Base-by-base conservation (phyloP, 805 yeast species). In the Candida sakaeoensis region DNA sequence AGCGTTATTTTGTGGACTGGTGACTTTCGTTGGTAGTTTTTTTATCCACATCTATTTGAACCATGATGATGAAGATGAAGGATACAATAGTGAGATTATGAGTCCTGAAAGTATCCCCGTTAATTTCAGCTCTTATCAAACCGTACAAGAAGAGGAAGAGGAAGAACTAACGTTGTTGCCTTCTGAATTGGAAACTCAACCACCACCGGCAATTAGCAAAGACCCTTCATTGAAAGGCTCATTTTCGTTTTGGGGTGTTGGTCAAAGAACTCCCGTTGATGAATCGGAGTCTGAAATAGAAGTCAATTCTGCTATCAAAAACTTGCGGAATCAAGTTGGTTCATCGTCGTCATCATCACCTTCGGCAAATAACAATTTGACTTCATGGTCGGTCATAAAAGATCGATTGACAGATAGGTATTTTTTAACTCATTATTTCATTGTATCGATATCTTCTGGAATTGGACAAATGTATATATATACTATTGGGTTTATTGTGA, bases 401-500 rank as follows among this genome's bases (percentile, higher is more conserved):
- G 42, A 48, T 5, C 42, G 61, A 8, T 28, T 64, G 3, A 39
- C 50, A 9, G 46, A 54, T 39, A 60, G 47, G 35, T 41, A 51
- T 4, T 84, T 79, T 42, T 45, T 80, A 14, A 59, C 71, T 7
- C 82, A 78, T 47, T 80, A 69, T 48, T 33, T 77, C 5, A 66
- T 79, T n/a, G 63, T 82, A 17, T 77, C 85, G 0, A 56, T 75
- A 4, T 59, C 77, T 32, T 75, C 81, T 52, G 82, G 86, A 1
- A 65, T 79, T 31, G 85, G 89, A 3, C 90, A 83, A 54, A 74
- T 77, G 57, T 85, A 83, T 53, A 83, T 85, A 19, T 85, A 72
- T 52, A 74, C 85, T 2, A 80, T 85, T 25, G 95, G 95, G 0
- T 84, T 79, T 51, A 70, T 85, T n/a, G 84, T 82, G 8, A 55